phyloP scores from a whole-genome alignment of 306 rosid genomes.

The Crotalaria pallida region DNA sequence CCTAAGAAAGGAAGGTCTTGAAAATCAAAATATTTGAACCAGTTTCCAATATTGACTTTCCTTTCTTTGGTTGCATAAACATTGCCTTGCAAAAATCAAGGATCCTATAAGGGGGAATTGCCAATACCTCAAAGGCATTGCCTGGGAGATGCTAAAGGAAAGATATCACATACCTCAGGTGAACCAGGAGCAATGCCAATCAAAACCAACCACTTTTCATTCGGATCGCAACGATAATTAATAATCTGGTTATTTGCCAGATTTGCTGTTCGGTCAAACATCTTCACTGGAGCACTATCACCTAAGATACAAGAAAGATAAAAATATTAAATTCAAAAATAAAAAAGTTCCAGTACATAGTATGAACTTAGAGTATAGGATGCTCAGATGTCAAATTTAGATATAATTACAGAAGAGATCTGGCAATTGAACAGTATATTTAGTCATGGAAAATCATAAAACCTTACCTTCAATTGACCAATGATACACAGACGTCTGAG shows the following conservation, averaged over 20 bases:
- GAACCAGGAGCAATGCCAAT: slow-evolving; percentile 62
- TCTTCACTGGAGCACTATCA: slow-evolving; percentile 51
- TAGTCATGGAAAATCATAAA: neutral
- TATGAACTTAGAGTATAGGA: neutral
- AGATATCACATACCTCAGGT: slow-evolving; percentile 37
- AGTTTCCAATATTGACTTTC: too few species aligned
- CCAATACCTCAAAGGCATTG: neutral
- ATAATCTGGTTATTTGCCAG: slow-evolving; percentile 54
- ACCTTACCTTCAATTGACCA: slow-evolving; percentile 52
- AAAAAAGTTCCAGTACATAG: neutral
- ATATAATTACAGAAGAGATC: neutral
- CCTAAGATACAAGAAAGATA: slow-evolving; percentile 19
- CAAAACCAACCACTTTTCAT: slow-evolving; percentile 60
- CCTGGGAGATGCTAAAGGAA: neutral
- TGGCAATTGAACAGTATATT: neutral
- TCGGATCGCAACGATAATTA: slow-evolving; percentile 57
- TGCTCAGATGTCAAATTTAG: neutral
- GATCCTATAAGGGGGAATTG: neutral
- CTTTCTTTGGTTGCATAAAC: too few species aligned
- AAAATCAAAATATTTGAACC: too few species aligned
- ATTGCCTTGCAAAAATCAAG: too few species aligned
- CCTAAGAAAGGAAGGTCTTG: too few species aligned
- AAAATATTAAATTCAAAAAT: neutral
- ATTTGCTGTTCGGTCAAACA: slow-evolving; percentile 58
- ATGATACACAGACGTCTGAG: slow-evolving; percentile 50